A percentile compares a stretch with the other conserved stretches of the same genome.
Evolutionary conservation across 306 rosid species (phyloP).

Genomic region (Cicer pinnatifidum): DNA sequence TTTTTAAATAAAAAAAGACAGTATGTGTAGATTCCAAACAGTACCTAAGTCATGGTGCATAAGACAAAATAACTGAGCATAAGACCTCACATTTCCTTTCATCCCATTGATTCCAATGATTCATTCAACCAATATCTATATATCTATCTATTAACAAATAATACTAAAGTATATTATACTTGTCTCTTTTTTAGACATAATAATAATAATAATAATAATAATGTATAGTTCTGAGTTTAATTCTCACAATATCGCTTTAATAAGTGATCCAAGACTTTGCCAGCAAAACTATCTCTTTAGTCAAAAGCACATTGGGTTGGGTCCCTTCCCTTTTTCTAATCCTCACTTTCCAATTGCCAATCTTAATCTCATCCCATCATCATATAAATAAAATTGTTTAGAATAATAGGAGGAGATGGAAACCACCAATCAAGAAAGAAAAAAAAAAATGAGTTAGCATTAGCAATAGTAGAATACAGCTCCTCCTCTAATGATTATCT

Average conservation of each 20-base stretch:
- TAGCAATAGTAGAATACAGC: slow-evolving; percentile 48
- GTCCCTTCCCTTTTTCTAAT: slow-evolving; percentile 48
- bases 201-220: background rate
- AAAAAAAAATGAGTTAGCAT: slow-evolving; percentile 37
- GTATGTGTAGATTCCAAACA: slow-evolving; percentile 45
- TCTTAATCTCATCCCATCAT: slow-evolving; percentile 40
- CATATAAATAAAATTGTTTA: background rate
- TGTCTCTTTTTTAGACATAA: background rate
- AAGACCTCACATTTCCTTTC: slow-evolving; percentile 10
- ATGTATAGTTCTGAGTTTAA: background rate
- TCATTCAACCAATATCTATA: slow-evolving; percentile 2
- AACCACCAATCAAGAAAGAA: slow-evolving; percentile 46
- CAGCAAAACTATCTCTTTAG: slow-evolving; percentile 59
- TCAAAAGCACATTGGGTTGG: slow-evolving; percentile 76
- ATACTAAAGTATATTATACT: background rate
- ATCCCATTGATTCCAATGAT: slow-evolving; percentile 22
- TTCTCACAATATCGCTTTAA: background rate
- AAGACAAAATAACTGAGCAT: slow-evolving; percentile 49
- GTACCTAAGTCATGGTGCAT: slow-evolving; percentile 36
- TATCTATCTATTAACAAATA: background rate
- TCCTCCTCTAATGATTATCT: slow-evolving; percentile 54
- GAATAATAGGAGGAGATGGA: slow-evolving; percentile 3
- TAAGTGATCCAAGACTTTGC: slow-evolving; percentile 43
- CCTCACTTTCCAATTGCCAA: slow-evolving; percentile 51
- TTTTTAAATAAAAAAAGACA: background rate